These are phyloP conservation scores for Phytophthora kernoviae DNA, from an alignment of 352 stramenopile genomes.

Conservation along the genomic window DNA sequence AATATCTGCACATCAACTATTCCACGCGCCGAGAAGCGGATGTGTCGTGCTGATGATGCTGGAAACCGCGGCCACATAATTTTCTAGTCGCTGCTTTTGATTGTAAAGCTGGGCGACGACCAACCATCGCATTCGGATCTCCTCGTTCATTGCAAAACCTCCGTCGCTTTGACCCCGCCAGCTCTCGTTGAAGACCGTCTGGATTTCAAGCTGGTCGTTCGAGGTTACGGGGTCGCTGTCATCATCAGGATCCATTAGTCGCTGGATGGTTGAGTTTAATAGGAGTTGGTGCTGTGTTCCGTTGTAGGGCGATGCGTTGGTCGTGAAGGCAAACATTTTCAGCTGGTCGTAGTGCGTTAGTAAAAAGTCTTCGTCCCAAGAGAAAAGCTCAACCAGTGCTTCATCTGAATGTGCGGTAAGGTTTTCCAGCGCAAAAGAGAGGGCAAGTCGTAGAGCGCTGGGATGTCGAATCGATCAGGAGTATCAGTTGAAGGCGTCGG, in stretches of 20 bases:
- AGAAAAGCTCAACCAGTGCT: conserved; percentile 52
- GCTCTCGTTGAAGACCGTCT: conserved; percentile 55
- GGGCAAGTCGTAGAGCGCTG: conserved; percentile 51
- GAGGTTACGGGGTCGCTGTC: conserved; percentile 37
- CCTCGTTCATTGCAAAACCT: conserved; percentile 45
- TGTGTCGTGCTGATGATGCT: conserved; percentile 38
- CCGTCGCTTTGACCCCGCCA: conserved; percentile 51
- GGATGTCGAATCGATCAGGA: conserved; percentile 47
- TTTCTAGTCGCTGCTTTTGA: conserved; percentile 46
- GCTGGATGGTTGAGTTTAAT: conserved; percentile 46
- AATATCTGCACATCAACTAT: not conserved
- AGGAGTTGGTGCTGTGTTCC: conserved; percentile 41
- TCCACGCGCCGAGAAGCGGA: conserved; percentile 39
- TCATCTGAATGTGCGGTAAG: conserved; percentile 15
- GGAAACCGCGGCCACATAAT: conserved; percentile 38
- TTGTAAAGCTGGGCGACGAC: conserved; percentile 49
- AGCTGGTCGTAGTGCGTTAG: conserved; percentile 30
- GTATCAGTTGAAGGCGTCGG: conserved; percentile 49
- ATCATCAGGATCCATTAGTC: conserved; percentile 52
- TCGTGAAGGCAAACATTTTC: conserved; percentile 37
- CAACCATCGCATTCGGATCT: conserved; percentile 52
- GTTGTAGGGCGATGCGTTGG: conserved; percentile 59
- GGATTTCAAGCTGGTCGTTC: conserved; percentile 44
- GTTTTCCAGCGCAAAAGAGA: conserved; percentile 46
- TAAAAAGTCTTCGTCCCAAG: conserved; percentile 56